Conservation (phyloP, 352 stramenopile genomes). For the Globisporangium acanthophoron region DNA sequence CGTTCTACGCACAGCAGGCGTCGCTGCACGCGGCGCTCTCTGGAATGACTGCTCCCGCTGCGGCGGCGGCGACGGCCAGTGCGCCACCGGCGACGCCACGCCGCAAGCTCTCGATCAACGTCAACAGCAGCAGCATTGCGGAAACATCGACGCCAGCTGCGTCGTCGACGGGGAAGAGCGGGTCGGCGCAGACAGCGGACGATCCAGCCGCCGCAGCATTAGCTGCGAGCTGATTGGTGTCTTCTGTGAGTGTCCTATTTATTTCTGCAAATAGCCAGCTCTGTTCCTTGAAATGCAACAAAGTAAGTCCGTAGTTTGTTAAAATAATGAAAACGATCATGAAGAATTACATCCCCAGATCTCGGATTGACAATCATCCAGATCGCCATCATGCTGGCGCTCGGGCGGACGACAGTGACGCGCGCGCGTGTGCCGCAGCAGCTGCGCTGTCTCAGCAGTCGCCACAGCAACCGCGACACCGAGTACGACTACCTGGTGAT, state of each 20-base stretch:
- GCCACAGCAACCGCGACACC: background rate
- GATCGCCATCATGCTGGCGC: background rate
- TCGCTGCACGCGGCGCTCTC: conserved; percentile 26
- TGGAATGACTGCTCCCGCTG: background rate
- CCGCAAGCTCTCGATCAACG: conserved; percentile 4
- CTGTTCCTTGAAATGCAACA: background rate
- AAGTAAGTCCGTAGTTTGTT: background rate
- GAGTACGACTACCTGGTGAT: conserved; percentile 90
- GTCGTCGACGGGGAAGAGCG: background rate
- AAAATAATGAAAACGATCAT: too few species aligned
- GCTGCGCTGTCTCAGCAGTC: background rate
- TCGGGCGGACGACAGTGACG: background rate
- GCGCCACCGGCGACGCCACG: background rate
- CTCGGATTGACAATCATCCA: too few species aligned
- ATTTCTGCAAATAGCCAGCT: background rate
- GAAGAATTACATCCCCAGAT: too few species aligned
- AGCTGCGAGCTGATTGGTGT: background rate
- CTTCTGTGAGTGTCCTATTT: background rate
- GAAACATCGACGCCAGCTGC: background rate
- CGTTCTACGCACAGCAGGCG: conserved; percentile 53
- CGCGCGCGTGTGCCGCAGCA: background rate
- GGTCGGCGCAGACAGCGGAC: background rate
- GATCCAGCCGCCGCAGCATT: background rate
- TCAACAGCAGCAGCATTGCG: background rate
- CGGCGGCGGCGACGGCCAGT: background rate